Base-by-base conservation (phyloP, 176 grass and related monocot species). In the Eleusine coracana region DNA sequence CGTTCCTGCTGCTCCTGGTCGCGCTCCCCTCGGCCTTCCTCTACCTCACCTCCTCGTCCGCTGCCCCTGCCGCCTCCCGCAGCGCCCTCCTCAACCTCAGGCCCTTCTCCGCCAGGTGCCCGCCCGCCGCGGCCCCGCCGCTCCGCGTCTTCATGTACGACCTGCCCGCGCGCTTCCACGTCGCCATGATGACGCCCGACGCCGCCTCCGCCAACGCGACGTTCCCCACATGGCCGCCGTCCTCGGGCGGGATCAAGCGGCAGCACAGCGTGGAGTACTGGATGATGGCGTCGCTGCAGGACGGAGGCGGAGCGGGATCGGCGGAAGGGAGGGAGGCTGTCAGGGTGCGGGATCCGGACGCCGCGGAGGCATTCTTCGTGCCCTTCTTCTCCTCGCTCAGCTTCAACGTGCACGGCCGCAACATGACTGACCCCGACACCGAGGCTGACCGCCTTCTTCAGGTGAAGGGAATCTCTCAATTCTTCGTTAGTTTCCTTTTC, bases 371-470 rank as follows among this genome's bases (percentile, higher is more conserved):
- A 10, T 98, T 95, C 92, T 98, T 98, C 82, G 96, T 98, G 69
- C 96, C 96, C 2, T 98, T 98, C 89, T 98, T 98, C 92, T 98
- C 92, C 44, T 98, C 96, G 29, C 91, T 98, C 65, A 98, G 92
- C 83, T 98, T 98, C 87, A 98, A 98, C 54, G 89, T 95, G 2
- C 92, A 98, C 78, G 96, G 96, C 64, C 88, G 84, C 75, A 98
- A 93, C 82, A 98, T 98, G 96, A 98, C 89, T 16, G 96, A 98
- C 76, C 93, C 96, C 3, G 96, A 98, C 28, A 98, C 96, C 36
- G 85, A 88, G 83, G 89, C 81, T 58, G 96, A 98, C 72, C 88
- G 91, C 77, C 91, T 87, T 74, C 87, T 98, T 54, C 96, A 98
- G 92, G 96, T 95, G 71, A 59, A 12, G 21, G 58, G 0, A 44